These are phyloP conservation scores for barrel medic (Medicago truncatula) DNA, from an alignment of 306 rosid species.

Conservation along the genomic window MtrunA17r5.0-ANR NC_053049.1:43642501-43643000, in stretches of 20 bases:
- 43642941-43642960: constrained; percentile 68
- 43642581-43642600: constrained; percentile 21
- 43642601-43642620: constrained; percentile 9
- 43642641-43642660: constrained; percentile 20
- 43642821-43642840: constrained; percentile 3
- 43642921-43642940: constrained; percentile 93
- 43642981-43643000: constrained; percentile 67
- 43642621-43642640: neutral
- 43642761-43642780: neutral
- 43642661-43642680: constrained; percentile 22
- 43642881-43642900: constrained; percentile 92
- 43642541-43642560: constrained; percentile 9
- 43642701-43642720: constrained; percentile 19
- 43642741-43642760: neutral
- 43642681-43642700: constrained; percentile 22
- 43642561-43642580: constrained; percentile 11
- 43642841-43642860: constrained; percentile 88
- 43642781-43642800: constrained; percentile 3
- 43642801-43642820: constrained; percentile 2
- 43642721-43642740: neutral
- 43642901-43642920: constrained; percentile 93
- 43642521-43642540: neutral
- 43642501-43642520: constrained; percentile 23
- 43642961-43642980: constrained; percentile 59
- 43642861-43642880: constrained; percentile 97